phyloP scores from a whole-genome alignment of 179 eudicot species.

The Vitellaria paradoxa region DNA sequence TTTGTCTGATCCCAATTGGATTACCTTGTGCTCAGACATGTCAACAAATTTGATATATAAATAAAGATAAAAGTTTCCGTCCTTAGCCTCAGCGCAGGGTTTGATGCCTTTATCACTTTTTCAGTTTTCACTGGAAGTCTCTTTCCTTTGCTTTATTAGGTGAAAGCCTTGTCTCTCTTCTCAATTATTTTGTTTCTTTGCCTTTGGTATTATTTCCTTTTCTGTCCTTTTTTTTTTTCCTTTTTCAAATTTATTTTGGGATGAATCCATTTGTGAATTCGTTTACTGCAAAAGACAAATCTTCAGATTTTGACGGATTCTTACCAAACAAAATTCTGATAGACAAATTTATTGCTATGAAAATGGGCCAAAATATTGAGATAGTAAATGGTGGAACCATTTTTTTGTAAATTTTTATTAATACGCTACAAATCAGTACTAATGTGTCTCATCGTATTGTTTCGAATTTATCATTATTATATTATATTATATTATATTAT shows the following conservation, averaged over 20 bases:
- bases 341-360: background rate
- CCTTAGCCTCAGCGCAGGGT: no score
- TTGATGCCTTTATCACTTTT: background rate
- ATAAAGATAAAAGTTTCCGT: no score
- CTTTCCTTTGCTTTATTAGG: constrained; percentile 16
- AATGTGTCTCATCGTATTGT: no score
- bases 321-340: background rate
- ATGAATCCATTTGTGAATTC: background rate
- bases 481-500: no score
- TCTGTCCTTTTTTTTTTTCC: no score
- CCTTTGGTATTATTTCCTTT: background rate
- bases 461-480: no score
- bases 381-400: no score
- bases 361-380: background rate
- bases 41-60: background rate
- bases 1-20: no score
- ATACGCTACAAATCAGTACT: no score
- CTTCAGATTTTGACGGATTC: background rate
- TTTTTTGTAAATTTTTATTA: no score
- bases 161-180: constrained; percentile 1
- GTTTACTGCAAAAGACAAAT: background rate
- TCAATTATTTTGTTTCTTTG: background rate
- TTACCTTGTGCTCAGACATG: no score
- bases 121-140: constrained; percentile 2
- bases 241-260: background rate